Evolutionary conservation across 208 protist species (phyloP).

Genomic region (Leishmania braziliensis): DNA sequence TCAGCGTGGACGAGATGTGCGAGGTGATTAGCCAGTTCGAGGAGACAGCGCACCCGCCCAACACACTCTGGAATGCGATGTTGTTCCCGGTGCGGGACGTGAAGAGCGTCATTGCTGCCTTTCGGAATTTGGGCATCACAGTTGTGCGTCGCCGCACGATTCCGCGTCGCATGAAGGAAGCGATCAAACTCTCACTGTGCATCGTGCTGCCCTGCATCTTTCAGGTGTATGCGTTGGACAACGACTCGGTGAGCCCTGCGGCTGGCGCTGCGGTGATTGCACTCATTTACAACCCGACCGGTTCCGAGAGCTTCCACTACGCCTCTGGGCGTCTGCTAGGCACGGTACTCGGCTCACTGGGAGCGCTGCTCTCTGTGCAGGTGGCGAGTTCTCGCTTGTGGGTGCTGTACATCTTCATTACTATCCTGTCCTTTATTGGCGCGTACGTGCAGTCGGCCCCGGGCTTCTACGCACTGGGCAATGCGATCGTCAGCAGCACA

Average conservation of each 20-base stretch:
- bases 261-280: constrained; percentile 89
- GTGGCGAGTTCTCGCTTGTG: constrained; percentile 56
- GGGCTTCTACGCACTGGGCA: constrained; percentile 84
- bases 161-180: constrained; percentile 85
- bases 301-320: constrained; percentile 91
- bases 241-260: constrained; percentile 73
- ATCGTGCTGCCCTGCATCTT: constrained; percentile 87
- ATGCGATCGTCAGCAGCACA: constrained; percentile 85
- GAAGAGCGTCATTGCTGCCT: constrained; percentile 63
- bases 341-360: constrained; percentile 82
- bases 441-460: constrained; percentile 85
- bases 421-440: constrained; percentile 78
- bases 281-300: constrained; percentile 86
- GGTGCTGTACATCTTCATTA: constrained; percentile 80
- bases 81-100: constrained; percentile 61
- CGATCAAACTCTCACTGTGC: constrained; percentile 90
- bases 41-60: constrained; percentile 49
- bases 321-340: constrained; percentile 83
- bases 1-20: constrained; percentile 88
- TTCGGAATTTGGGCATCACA: constrained; percentile 52
- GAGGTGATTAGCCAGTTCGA: constrained; percentile 81
- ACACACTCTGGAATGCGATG: constrained; percentile 52
- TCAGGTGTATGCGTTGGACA: constrained; percentile 85
- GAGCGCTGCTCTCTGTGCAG: constrained; percentile 71
- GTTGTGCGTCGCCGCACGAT: constrained; percentile 63